Percentiles rank a stretch among this genome's conserved stretches.
Conservation (phyloP, 352 stramenopile genomes). For the Phytophthora multivora region DNA sequence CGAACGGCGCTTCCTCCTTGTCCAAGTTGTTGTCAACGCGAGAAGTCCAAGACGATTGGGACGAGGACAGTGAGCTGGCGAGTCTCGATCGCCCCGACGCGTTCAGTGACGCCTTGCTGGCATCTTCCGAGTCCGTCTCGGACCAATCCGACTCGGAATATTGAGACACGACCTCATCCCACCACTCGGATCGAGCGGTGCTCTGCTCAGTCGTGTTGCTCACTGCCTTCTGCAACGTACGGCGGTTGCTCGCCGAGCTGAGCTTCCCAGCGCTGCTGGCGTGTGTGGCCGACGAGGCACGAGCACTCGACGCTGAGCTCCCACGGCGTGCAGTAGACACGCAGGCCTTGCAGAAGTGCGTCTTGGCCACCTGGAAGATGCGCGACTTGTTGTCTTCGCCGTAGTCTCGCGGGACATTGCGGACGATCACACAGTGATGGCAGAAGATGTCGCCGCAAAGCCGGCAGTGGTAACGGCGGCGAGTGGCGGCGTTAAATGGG, state of each 20-base stretch:
- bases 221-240: constrained; percentile 16
- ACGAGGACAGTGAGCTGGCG: constrained; percentile 40
- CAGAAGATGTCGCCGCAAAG: constrained; percentile 84
- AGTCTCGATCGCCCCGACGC: constrained; percentile 32
- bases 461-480: constrained; percentile 72
- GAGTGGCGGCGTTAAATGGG: constrained; percentile 57
- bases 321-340: constrained; percentile 45
- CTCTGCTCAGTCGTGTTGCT: constrained; percentile 11
- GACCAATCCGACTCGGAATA: constrained; percentile 47
- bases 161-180: constrained; percentile 29
- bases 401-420: constrained; percentile 43
- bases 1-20: constrained; percentile 45
- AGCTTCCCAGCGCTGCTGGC: constrained; percentile 2
- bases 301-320: constrained; percentile 11
- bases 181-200: constrained; percentile 24
- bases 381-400: constrained; percentile 31
- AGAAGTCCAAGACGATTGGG: constrained; percentile 34
- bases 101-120: constrained; percentile 39
- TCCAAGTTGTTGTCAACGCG: constrained; percentile 33
- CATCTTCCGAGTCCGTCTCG: constrained; percentile 46
- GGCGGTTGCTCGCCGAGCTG: constrained; percentile 4
- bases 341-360: constrained; percentile 66
- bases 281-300: constrained; percentile 11
- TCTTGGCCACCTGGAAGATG: constrained; percentile 58
- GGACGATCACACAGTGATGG: constrained; percentile 63